Conservation (phyloP, 73 alveolate species). For the Paramecium bursaria region DNA sequence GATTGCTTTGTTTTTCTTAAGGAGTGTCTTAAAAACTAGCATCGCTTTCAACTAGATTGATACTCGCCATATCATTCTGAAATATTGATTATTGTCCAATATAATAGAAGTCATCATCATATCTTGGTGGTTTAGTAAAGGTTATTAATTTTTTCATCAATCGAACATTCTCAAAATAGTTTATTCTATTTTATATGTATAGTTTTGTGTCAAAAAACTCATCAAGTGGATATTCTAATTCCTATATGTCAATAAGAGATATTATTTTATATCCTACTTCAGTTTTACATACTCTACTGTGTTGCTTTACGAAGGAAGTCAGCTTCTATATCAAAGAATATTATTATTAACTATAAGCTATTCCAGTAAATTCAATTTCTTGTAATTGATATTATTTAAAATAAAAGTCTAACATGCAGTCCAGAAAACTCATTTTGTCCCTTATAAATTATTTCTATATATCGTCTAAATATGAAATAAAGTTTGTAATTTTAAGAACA, state of each 20-base stretch:
- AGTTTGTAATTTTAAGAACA: slow-evolving; percentile 29
- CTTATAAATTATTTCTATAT: slow-evolving; percentile 27
- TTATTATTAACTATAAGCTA: background rate
- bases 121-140: no score
- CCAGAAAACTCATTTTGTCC: background rate
- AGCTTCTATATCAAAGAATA: background rate
- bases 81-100: no score
- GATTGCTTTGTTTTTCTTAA: no score
- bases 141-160: no score
- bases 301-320: background rate
- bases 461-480: slow-evolving; percentile 42
- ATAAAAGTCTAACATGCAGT: background rate
- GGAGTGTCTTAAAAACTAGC: no score
- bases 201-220: no score
- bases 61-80: no score
- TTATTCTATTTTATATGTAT: no score
- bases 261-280: slow-evolving; percentile 36
- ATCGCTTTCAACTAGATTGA: no score
- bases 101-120: no score
- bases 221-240: background rate
- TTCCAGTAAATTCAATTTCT: background rate
- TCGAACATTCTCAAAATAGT: no score
- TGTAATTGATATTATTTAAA: slow-evolving; percentile 1
- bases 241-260: background rate
- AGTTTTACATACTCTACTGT: background rate